Percentiles rank a stretch among this genome's conserved stretches.
phyloP scores from a whole-genome alignment of 2,329 filamentous ascomycete genomes.

The Paracorniculantispora psalliotae region DNA sequence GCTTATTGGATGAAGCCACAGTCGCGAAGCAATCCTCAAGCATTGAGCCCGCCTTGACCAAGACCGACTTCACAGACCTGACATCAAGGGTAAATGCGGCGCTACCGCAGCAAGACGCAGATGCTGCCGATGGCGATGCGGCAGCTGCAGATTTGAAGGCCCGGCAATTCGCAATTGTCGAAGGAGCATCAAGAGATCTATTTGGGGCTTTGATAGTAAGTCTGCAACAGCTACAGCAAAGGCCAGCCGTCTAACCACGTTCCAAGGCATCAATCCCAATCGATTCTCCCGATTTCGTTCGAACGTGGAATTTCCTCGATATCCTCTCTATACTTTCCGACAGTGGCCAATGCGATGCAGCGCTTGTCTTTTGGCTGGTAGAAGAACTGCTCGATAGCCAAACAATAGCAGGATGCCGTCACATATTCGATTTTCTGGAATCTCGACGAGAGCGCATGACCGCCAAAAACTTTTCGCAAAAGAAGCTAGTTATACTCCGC shows the following conservation, averaged over 20 bases:
- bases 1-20: slow-evolving; percentile 55
- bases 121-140: slow-evolving; percentile 26
- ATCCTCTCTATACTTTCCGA: slow-evolving; percentile 86
- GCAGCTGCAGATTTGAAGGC: slow-evolving; percentile 35
- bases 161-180: slow-evolving; percentile 66
- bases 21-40: slow-evolving; percentile 52
- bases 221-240: slow-evolving; percentile 14
- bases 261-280: slow-evolving; percentile 70
- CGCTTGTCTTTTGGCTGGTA: slow-evolving; percentile 81
- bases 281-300: slow-evolving; percentile 70
- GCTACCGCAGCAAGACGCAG: slow-evolving; percentile 23
- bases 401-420: slow-evolving; percentile 85
- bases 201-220: slow-evolving; percentile 77
- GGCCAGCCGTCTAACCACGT: slow-evolving; percentile 28
- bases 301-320: slow-evolving; percentile 91
- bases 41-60: slow-evolving; percentile 71
- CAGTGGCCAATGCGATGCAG: slow-evolving; percentile 69
- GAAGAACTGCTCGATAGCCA: slow-evolving; percentile 96
- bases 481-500: slow-evolving; percentile 83
- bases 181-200: slow-evolving; percentile 74
- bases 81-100: slow-evolving; percentile 39
- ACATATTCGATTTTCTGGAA: slow-evolving; percentile 91
- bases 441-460: slow-evolving; percentile 86
- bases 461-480: slow-evolving; percentile 72
- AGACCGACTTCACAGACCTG: slow-evolving; percentile 57